These are phyloP conservation scores for Malus sieversii DNA, from an alignment of 306 rosid species.

Conservation along the genomic window DNA sequence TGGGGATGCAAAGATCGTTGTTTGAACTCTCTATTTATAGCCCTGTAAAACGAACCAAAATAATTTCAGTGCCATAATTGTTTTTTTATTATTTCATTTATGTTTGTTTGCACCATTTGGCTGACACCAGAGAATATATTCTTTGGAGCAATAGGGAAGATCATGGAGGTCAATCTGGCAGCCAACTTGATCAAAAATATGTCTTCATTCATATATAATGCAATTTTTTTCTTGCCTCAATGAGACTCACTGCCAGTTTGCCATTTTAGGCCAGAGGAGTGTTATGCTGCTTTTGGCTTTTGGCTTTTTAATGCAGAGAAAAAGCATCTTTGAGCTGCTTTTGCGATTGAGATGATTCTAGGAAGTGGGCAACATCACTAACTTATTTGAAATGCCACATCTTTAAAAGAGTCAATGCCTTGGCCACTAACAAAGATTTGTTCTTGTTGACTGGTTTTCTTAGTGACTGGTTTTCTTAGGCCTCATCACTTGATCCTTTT, in stretches of 20 bases:
- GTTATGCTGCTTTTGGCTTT: background rate
- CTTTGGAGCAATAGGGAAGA: background rate
- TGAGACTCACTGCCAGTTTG: background rate
- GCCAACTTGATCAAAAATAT: background rate
- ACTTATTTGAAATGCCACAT: background rate
- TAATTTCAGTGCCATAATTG: background rate
- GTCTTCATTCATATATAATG: background rate
- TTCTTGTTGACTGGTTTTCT: background rate
- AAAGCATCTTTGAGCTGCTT: background rate
- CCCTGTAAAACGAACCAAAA: background rate
- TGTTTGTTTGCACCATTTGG: background rate
- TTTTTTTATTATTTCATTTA: background rate
- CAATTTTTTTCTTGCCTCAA: background rate
- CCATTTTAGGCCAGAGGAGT: background rate
- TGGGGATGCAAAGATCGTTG: background rate
- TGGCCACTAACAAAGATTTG: slow-evolving; percentile 6
- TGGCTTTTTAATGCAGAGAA: background rate
- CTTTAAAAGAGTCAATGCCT: background rate
- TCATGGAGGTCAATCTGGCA: background rate
- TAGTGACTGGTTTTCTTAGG: background rate
- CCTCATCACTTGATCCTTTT: background rate
- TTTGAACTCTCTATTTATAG: slow-evolving; percentile 1
- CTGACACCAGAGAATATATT: slow-evolving; percentile 4
- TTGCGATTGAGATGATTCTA: background rate
- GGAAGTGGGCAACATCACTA: background rate